These are phyloP conservation scores for Penicillium subrubescens DNA, from an alignment of 495 filamentous ascomycete genomes.

Conservation along the genomic window DNA sequence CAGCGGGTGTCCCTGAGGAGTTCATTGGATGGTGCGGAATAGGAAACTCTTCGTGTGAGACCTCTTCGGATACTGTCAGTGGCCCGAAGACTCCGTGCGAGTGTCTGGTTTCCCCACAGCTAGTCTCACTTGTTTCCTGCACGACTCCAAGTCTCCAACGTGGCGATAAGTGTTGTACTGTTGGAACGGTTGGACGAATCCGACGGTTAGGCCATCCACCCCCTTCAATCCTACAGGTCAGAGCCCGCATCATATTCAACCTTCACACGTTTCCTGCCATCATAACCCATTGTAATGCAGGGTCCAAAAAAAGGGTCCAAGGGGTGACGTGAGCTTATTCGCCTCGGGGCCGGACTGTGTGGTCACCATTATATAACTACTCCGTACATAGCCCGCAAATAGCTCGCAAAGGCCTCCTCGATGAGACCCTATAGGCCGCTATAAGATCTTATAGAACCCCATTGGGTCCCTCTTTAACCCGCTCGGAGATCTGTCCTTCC, in stretches of 20 bases:
- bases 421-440: neutral
- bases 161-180: constrained; percentile 1
- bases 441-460: neutral
- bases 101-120: neutral
- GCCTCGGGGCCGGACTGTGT: neutral
- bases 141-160: constrained; percentile 11
- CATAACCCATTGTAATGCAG: neutral
- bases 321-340: constrained; percentile 1
- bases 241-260: neutral
- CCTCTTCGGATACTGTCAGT: neutral
- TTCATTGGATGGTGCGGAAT: neutral
- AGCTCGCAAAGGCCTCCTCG: neutral
- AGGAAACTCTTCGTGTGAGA: constrained; percentile 8
- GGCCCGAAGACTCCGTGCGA: constrained; percentile 9
- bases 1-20: constrained; percentile 1
- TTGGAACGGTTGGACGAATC: neutral
- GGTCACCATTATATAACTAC: neutral
- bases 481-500: neutral
- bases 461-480: neutral
- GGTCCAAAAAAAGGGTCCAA: neutral
- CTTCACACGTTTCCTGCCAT: neutral
- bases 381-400: neutral
- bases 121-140: constrained; percentile 6
- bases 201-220: neutral
- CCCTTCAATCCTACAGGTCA: neutral